Evolutionary conservation across 2,329 filamentous ascomycete genomes (phyloP).

Genomic region (Orbilia blumenaviensis): DNA sequence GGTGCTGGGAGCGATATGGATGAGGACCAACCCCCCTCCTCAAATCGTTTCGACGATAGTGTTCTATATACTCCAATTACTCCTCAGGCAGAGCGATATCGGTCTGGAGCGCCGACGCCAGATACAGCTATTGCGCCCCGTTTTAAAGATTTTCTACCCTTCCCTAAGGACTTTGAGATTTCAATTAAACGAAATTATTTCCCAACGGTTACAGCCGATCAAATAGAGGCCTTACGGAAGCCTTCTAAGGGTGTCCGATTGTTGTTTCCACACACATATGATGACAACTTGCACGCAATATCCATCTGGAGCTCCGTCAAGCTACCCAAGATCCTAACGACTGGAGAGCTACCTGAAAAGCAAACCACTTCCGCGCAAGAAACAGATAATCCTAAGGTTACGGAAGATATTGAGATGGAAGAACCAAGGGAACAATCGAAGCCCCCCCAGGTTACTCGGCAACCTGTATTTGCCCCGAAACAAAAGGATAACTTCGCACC

Average conservation of each 20-base stretch:
- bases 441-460: conserved; percentile 12
- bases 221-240: neutral
- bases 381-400: conserved; percentile 56
- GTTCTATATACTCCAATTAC: conserved; percentile 36
- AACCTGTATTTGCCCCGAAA: neutral
- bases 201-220: neutral
- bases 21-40: conserved; percentile 1
- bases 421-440: conserved; percentile 49
- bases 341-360: conserved; percentile 26
- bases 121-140: conserved; percentile 73
- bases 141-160: conserved; percentile 40
- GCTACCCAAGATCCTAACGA: conserved; percentile 34
- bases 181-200: conserved; percentile 38
- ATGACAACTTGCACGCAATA: conserved; percentile 9
- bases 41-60: conserved; percentile 17
- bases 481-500: neutral
- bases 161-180: conserved; percentile 23
- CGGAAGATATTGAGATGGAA: conserved; percentile 59
- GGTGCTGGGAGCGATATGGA: neutral
- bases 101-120: conserved; percentile 92
- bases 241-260: neutral
- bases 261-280: conserved; percentile 43
- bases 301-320: conserved; percentile 38
- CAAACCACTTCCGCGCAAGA: conserved; percentile 8
- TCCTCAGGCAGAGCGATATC: conserved; percentile 58